Conservation (phyloP, 2,329 filamentous ascomycete genomes). For the Neoascochyta sp. region DNA sequence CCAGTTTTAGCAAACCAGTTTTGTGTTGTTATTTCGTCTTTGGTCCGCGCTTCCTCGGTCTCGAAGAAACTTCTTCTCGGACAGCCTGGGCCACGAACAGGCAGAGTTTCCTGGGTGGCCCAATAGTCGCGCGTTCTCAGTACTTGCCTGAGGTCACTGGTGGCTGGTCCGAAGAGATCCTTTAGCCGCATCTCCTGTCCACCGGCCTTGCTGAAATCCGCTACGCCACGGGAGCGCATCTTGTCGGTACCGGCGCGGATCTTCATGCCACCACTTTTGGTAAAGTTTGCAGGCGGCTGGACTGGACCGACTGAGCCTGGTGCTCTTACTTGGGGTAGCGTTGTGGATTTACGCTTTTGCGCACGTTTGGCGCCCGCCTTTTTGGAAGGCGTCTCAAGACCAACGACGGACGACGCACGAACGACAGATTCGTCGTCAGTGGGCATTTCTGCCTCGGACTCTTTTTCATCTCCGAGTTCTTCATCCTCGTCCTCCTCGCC, state of each 20-base stretch:
- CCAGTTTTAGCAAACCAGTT: constrained; percentile 52
- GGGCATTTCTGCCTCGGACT: constrained; percentile 15
- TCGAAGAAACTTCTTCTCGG: constrained; percentile 46
- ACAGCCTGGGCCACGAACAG: constrained; percentile 37
- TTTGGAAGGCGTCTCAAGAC: constrained; percentile 8
- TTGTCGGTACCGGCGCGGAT: constrained; percentile 14
- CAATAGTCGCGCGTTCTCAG: constrained; percentile 51
- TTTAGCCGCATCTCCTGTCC: constrained; percentile 43
- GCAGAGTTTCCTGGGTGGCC: constrained; percentile 51
- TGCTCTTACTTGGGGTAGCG: constrained; percentile 1
- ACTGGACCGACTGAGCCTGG: constrained; percentile 2
- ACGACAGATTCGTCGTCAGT: constrained; percentile 12
- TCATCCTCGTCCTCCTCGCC: constrained; percentile 32
- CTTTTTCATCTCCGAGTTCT: constrained; percentile 28
- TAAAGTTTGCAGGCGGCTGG: constrained; percentile 11
- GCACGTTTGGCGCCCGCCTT: constrained; percentile 4
- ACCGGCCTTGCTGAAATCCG: constrained; percentile 29
- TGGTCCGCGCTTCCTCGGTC: constrained; percentile 39
- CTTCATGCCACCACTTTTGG: constrained; percentile 12
- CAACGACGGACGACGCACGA: constrained; percentile 10
- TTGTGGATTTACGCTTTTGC: background rate
- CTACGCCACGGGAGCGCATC: constrained; percentile 25
- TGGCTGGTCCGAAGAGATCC: constrained; percentile 50
- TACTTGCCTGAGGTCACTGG: constrained; percentile 49
- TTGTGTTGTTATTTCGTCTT: constrained; percentile 48